phyloP scores from a whole-genome alignment of 2,329 filamentous ascomycete genomes.

The Penicillium sp. region DNA sequence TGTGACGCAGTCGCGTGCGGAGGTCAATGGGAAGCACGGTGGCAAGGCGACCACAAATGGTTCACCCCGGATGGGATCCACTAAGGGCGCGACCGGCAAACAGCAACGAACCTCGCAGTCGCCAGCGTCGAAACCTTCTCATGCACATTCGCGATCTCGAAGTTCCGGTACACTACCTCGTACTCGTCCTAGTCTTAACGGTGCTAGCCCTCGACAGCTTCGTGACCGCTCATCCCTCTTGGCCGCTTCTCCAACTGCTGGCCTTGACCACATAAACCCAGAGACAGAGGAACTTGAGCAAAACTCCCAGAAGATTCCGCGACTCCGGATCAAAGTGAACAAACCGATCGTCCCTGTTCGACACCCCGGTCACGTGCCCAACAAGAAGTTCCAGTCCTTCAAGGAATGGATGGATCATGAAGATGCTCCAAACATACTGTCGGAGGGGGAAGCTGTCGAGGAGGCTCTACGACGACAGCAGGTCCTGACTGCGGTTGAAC shows the following conservation, averaged over 20 bases:
- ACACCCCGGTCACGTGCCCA: conserved; percentile 48
- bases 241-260: conserved; percentile 4
- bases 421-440: conserved; percentile 42
- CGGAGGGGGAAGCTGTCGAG: conserved; percentile 56
- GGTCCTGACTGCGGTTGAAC: conserved; percentile 66
- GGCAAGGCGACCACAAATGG: conserved; percentile 30
- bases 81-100: conserved; percentile 20
- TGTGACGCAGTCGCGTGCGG: conserved; percentile 25
- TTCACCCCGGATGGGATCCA: conserved; percentile 24
- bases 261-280: conserved; percentile 11
- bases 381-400: conserved; percentile 48
- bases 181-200: conserved; percentile 16
- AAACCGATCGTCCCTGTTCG: conserved; percentile 47
- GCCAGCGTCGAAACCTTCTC: conserved; percentile 23
- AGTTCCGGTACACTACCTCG: conserved; percentile 23
- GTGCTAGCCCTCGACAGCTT: conserved; percentile 22
- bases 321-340: conserved; percentile 46
- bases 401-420: conserved; percentile 60
- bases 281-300: conserved; percentile 19
- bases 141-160: conserved; percentile 29
- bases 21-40: conserved; percentile 29
- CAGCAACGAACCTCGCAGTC: conserved; percentile 24
- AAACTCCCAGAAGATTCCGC: conserved; percentile 26
- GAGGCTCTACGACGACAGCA: conserved; percentile 66
- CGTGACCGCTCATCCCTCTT: conserved; percentile 1